Base-by-base conservation (phyloP, 805 yeast species). In the Millerozyma miso region DNA sequence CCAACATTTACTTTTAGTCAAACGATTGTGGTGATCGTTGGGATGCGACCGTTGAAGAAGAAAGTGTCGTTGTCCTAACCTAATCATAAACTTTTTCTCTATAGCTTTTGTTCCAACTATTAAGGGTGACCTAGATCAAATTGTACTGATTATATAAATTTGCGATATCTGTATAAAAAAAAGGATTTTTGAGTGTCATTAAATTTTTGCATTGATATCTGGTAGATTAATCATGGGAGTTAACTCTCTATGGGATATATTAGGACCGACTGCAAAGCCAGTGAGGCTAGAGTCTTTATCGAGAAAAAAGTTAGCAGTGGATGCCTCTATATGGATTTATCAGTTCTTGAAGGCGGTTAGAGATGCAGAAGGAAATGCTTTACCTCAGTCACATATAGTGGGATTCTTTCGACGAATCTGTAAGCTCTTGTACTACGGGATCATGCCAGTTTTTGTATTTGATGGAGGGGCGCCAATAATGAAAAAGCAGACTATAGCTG, bases 311-410 rank as follows among this genome's bases (percentile, higher is more conserved):
- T 69, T 93, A 53, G 99, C 99, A 0, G 91, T 93, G 5, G 99
- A 93, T 71, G 99, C 99, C 1, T 91, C 98, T 2, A 93, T 93
- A 49, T 93, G 99, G 99, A 85, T 93, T 42, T 93, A 93, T 59
- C 99, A 93, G 61, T 93, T 93, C 57, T 69, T 93, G 49, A 93
- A 91, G 60, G 98, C 98, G 1, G 95, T 93, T 17, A 75, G 98
- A 51, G 96, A 89, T 59, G 66, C 78, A 33, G 84, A 85, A 23
- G 99, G 98, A 5, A 79, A 84, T 45, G 77, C 87, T 0, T 60
- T 90, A 46, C 73, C 76, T 23, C 85, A 81, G 47, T 83, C 97
- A 0, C 99, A 93, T 60, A 79, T 93, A 15, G 86, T 89, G n/a
- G 99, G 99, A 6, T 93, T 93, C 55, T 91, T 91, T 61, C 68